A percentile compares a stretch with the other conserved stretches of the same genome.
Evolutionary conservation across 2,329 filamentous ascomycete species (phyloP).

Genomic region (Talaromyces atroroseus): DNA sequence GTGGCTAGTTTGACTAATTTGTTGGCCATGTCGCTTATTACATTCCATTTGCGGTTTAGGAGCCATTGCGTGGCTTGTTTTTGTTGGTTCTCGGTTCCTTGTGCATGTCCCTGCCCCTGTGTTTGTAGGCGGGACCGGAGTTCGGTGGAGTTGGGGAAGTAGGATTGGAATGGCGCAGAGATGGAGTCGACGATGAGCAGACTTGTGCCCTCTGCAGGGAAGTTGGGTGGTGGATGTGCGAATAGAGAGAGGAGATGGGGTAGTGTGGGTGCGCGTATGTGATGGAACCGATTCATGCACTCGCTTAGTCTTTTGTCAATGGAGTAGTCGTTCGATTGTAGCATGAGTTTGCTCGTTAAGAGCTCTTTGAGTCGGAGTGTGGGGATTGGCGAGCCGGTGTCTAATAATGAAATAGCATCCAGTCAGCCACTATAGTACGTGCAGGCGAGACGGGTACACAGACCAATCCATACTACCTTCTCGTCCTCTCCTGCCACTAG

Average conservation of each 20-base stretch:
- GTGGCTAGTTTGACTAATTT: conserved; percentile 66
- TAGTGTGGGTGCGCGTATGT: conserved; percentile 56
- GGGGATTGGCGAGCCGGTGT: conserved; percentile 47
- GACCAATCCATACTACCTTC: conserved; percentile 78
- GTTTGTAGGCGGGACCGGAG: conserved; percentile 22
- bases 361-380: conserved; percentile 45
- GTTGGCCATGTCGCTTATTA: conserved; percentile 61
- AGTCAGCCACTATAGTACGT: neutral
- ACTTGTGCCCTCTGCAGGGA: conserved; percentile 58
- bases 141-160: conserved; percentile 60
- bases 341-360: conserved; percentile 23
- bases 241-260: conserved; percentile 68
- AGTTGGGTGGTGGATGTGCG: conserved; percentile 57
- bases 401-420: conserved; percentile 21
- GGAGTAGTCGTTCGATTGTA: neutral
- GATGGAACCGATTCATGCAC: conserved; percentile 52
- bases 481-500: conserved; percentile 54
- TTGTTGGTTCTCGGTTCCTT: conserved; percentile 16
- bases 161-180: conserved; percentile 68
- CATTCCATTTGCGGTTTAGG: conserved; percentile 44
- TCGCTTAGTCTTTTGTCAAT: conserved; percentile 20
- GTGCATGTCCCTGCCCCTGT: neutral
- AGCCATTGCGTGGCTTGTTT: conserved; percentile 38
- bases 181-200: conserved; percentile 74
- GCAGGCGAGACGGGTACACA: neutral